Evolutionary conservation across 148 eudicot genomes (phyloP).

Genomic region (Amaranthus palmeri): DNA sequence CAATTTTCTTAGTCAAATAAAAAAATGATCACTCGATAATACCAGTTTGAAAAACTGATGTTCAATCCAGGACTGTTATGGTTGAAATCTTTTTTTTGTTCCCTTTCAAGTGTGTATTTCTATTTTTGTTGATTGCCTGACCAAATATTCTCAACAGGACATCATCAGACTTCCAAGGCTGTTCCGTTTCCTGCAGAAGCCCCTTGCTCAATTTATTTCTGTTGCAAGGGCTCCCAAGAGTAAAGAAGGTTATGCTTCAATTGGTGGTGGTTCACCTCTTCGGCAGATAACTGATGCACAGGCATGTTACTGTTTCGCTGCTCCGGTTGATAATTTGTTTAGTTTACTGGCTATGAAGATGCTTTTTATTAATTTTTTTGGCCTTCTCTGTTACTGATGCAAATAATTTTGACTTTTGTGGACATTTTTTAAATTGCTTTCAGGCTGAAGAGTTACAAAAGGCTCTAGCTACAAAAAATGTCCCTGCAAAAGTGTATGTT

Average conservation of each 20-base stretch:
- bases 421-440: constrained; percentile 2
- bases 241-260: constrained; percentile 98
- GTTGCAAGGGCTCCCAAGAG: constrained; percentile 94
- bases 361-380: not conserved
- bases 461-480: constrained; percentile 67
- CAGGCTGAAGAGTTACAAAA: constrained; percentile 87
- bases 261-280: constrained; percentile 99
- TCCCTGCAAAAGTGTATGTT: constrained; percentile 91
- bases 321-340: constrained; percentile 1
- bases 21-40: not conserved
- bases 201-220: constrained; percentile 90
- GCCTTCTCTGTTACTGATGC: not conserved
- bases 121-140: constrained; percentile 24
- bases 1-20: too few species aligned
- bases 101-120: not conserved
- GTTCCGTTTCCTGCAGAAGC: constrained; percentile 91
- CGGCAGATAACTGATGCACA: constrained; percentile 91
- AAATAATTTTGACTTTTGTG: constrained; percentile 3
- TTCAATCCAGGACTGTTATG: not conserved
- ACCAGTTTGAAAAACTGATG: not conserved
- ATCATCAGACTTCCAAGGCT: constrained; percentile 89
- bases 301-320: constrained; percentile 40
- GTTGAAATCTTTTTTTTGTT: not conserved
- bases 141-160: constrained; percentile 55
- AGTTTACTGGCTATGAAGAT: not conserved